phyloP scores from a whole-genome alignment of 257 asterid species.

The Capsicum rhomboideum region DNA sequence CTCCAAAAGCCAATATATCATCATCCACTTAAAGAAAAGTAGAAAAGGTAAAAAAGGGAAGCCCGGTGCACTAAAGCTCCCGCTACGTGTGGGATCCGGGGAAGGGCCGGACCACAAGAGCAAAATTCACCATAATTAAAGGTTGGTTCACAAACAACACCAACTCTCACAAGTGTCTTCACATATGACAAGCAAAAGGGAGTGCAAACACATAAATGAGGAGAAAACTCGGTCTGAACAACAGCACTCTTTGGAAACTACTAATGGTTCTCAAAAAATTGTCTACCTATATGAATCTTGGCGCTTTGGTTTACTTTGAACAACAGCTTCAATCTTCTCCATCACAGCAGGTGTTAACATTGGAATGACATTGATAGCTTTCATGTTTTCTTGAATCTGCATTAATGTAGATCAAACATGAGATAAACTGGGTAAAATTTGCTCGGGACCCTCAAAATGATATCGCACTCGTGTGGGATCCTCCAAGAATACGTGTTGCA shows the following conservation, averaged over 20 bases:
- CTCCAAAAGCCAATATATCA: neutral
- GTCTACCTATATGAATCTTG: conserved; percentile 71
- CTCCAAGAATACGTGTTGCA: neutral
- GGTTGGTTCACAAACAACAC: neutral
- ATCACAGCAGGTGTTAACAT: conserved; percentile 64
- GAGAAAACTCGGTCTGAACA: neutral
- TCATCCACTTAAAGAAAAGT: neutral
- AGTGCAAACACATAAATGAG: neutral
- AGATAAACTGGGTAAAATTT: neutral
- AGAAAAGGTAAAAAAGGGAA: neutral
- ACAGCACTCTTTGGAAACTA: neutral
- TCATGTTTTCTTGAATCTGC: conserved; percentile 95
- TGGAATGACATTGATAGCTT: conserved; percentile 79
- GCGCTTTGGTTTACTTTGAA: conserved; percentile 85
- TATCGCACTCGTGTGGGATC: neutral
- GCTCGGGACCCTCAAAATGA: neutral
- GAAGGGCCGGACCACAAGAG: too few species aligned
- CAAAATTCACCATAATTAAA: neutral
- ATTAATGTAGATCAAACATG: neutral
- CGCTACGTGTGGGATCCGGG: too few species aligned
- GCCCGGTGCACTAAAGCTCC: too few species aligned
- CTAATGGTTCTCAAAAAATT: neutral
- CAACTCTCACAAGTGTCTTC: neutral
- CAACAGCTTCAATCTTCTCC: conserved; percentile 82
- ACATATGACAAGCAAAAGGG: neutral